Percentiles rank a stretch among this genome's conserved stretches.
Conservation (phyloP, 768 basidiomycete species). For the Phanerochaete carnosa region DNA sequence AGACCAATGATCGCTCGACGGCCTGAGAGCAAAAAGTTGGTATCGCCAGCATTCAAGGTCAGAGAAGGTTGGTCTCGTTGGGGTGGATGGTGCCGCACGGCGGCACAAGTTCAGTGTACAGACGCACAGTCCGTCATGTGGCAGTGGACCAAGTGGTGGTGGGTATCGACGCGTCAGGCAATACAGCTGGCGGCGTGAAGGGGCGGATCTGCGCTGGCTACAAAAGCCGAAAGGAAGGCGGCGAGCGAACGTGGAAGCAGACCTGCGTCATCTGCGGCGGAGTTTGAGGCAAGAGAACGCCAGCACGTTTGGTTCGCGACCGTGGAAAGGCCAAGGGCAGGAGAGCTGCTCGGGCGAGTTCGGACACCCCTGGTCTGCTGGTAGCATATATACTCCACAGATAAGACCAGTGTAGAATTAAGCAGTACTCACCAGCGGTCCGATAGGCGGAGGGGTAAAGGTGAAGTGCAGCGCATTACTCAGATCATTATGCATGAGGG, state of each 20-base stretch:
- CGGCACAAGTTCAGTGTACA: neutral
- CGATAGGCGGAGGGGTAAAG: neutral
- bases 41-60: too few species aligned
- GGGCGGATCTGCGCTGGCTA: neutral
- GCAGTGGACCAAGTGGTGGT: neutral
- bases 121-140: neutral
- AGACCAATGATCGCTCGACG: too few species aligned
- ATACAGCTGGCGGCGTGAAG: neutral
- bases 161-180: neutral
- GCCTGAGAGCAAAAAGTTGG: too few species aligned
- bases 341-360: neutral
- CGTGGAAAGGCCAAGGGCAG: neutral
- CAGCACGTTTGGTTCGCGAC: neutral
- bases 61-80: too few species aligned
- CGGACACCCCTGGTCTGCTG: neutral
- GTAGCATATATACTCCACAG: neutral
- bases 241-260: conserved; percentile 8
- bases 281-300: neutral
- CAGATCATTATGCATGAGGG: neutral
- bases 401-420: neutral
- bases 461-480: neutral
- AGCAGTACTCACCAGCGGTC: neutral
- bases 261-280: conserved; percentile 6
- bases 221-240: neutral
- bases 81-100: too few species aligned